Conservation (phyloP, 2,329 filamentous ascomycete genomes). For the Phialophora expanda region DNA sequence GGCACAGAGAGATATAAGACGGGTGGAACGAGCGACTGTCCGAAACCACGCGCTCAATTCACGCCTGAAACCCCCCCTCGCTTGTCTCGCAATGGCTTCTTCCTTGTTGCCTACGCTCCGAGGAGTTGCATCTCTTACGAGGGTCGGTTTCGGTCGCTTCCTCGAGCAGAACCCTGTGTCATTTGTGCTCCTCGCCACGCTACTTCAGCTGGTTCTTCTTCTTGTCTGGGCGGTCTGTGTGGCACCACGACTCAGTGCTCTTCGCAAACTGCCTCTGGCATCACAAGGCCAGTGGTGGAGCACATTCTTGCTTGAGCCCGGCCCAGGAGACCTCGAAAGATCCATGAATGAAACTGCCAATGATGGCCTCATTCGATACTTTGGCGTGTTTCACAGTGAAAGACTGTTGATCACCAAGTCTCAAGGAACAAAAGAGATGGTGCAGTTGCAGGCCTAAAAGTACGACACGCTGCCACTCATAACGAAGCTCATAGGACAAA, state of each 20-base stretch:
- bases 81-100: neutral
- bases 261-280: constrained; percentile 37
- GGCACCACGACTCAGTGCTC: constrained; percentile 39
- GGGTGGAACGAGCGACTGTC: neutral
- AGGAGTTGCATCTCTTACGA: constrained; percentile 10
- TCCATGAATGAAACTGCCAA: constrained; percentile 68
- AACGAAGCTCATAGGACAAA: constrained; percentile 43
- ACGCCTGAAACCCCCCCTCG: neutral
- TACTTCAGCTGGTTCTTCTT: constrained; percentile 13
- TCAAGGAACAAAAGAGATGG: constrained; percentile 70
- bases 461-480: constrained; percentile 65
- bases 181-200: constrained; percentile 9
- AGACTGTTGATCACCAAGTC: constrained; percentile 64
- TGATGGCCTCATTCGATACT: constrained; percentile 71
- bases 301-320: constrained; percentile 26
- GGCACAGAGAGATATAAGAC: neutral
- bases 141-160: constrained; percentile 8
- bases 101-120: constrained; percentile 13
- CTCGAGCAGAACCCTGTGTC: neutral
- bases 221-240: constrained; percentile 13
- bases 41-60: neutral
- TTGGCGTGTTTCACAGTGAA: constrained; percentile 66
- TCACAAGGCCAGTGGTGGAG: constrained; percentile 28
- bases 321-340: constrained; percentile 32
- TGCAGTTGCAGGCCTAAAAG: constrained; percentile 70